A percentile compares a stretch with the other conserved stretches of the same genome.
phyloP scores from a whole-genome alignment of 345 rosid genomes.

The Salix koriyanagi region DNA sequence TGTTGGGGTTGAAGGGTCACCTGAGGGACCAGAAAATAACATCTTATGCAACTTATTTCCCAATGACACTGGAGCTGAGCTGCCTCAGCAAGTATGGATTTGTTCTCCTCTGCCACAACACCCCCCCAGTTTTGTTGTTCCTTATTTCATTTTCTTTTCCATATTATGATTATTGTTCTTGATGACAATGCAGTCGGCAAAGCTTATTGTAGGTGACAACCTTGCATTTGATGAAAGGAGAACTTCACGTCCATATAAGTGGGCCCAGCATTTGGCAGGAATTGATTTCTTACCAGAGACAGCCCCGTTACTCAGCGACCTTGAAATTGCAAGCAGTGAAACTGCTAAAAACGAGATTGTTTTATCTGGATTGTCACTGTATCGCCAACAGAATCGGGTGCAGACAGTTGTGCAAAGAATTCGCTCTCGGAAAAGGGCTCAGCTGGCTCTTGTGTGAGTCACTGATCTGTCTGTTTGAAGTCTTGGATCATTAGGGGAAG shows the following conservation, averaged over 20 bases:
- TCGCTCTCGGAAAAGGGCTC: constrained; percentile 62
- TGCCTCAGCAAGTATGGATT: constrained; percentile 74
- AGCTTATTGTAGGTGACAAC: constrained; percentile 56
- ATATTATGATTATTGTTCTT: constrained; percentile 19
- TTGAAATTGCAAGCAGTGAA: constrained; percentile 44
- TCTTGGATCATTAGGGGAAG: constrained; percentile 27
- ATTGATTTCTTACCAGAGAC: constrained; percentile 88
- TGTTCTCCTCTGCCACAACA: not conserved
- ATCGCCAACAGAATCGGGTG: constrained; percentile 69
- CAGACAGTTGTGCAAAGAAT: constrained; percentile 69
- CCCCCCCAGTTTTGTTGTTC: not conserved
- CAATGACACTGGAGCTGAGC: constrained; percentile 76
- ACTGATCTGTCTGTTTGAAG: constrained; percentile 40
- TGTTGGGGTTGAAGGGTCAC: constrained; percentile 60
- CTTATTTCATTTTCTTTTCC: constrained; percentile 2
- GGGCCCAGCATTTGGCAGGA: constrained; percentile 96
- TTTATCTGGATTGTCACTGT: constrained; percentile 49
- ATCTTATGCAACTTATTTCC: constrained; percentile 74
- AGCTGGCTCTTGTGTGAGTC: constrained; percentile 79
- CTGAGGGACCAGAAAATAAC: constrained; percentile 46
- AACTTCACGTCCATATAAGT: constrained; percentile 75
- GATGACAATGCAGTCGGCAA: constrained; percentile 61
- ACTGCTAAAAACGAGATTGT: constrained; percentile 43
- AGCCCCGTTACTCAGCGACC: constrained; percentile 54
- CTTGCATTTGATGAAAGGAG: constrained; percentile 54